Evolutionary conservation across 768 basidiomycete species (phyloP).

Genomic region (Rhizopogon roseolus): DNA sequence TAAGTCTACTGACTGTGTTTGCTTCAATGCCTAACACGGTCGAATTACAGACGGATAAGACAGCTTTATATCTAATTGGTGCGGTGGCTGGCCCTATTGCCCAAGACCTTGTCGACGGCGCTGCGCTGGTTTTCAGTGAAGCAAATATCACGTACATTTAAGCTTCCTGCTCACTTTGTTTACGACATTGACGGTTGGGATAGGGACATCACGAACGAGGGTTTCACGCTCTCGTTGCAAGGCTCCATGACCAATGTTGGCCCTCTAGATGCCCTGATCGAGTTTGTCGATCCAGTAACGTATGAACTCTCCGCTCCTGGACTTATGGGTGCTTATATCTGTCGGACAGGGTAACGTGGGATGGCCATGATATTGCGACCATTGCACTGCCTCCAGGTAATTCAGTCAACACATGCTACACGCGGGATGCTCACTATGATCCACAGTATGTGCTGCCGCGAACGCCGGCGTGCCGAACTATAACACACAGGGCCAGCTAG

Average conservation of each 20-base stretch:
- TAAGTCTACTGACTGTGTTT: slow-evolving; percentile 21
- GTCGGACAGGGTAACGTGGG: slow-evolving; percentile 49
- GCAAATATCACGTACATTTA: slow-evolving; percentile 52
- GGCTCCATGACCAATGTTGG: slow-evolving; percentile 61
- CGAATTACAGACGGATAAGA: slow-evolving; percentile 48
- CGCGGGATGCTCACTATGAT: background rate
- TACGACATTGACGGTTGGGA: slow-evolving; percentile 44
- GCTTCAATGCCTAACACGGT: background rate
- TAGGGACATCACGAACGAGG: slow-evolving; percentile 52
- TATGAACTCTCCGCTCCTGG: slow-evolving; percentile 25
- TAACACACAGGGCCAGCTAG: slow-evolving; percentile 42
- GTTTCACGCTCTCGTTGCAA: slow-evolving; percentile 56
- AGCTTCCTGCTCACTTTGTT: background rate
- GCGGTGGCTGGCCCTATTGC: slow-evolving; percentile 64
- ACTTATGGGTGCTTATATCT: background rate
- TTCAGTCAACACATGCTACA: slow-evolving; percentile 3
- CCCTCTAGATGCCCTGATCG: slow-evolving; percentile 65
- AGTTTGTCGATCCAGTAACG: slow-evolving; percentile 59
- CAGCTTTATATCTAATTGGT: slow-evolving; percentile 64
- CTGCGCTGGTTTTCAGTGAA: slow-evolving; percentile 47
- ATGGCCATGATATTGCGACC: slow-evolving; percentile 57
- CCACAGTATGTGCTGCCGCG: slow-evolving; percentile 60
- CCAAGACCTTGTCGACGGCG: slow-evolving; percentile 57
- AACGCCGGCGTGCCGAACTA: slow-evolving; percentile 65
- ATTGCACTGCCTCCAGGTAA: slow-evolving; percentile 58